Evolutionary conservation across 2,329 filamentous ascomycete genomes (phyloP).

Genomic region (Aspergillus texensis): DNA sequence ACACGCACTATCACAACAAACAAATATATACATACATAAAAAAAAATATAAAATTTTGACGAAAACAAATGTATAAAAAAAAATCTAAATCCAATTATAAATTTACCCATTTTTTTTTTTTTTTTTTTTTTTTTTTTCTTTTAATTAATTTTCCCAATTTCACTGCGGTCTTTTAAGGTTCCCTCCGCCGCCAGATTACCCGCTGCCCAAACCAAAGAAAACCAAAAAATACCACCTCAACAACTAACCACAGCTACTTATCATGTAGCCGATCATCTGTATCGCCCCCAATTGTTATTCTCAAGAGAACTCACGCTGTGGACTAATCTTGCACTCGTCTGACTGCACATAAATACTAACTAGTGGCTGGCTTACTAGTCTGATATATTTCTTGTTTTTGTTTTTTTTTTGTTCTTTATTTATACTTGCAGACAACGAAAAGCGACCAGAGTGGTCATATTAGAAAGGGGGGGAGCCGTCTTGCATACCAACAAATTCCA

Average conservation of each 20-base stretch:
- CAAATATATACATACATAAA: too few relatives aligned
- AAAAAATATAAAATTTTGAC: too few relatives aligned
- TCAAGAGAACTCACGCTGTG: background rate
- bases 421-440: background rate
- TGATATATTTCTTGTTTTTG: background rate
- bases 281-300: conserved; percentile 1
- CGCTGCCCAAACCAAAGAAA: conserved; percentile 2
- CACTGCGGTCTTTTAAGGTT: background rate
- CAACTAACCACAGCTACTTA: background rate
- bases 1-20: too few relatives aligned
- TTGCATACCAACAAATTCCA: background rate
- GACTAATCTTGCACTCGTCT: background rate
- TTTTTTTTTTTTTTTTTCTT: too few relatives aligned
- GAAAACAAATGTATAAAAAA: too few relatives aligned
- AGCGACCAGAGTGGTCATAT: background rate
- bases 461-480: conserved; percentile 11
- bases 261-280: conserved; percentile 3
- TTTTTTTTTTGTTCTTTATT: background rate
- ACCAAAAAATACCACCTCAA: background rate
- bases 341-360: background rate
- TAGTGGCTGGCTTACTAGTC: background rate
- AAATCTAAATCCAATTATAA: too few relatives aligned
- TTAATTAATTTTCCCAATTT: background rate
- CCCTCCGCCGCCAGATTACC: background rate
- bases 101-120: too few relatives aligned